Percentiles rank a stretch among this genome's conserved stretches.
phyloP scores from a whole-genome alignment of 1,284 basidiomycete genomes.

The Sporisorium exsertum region DNA sequence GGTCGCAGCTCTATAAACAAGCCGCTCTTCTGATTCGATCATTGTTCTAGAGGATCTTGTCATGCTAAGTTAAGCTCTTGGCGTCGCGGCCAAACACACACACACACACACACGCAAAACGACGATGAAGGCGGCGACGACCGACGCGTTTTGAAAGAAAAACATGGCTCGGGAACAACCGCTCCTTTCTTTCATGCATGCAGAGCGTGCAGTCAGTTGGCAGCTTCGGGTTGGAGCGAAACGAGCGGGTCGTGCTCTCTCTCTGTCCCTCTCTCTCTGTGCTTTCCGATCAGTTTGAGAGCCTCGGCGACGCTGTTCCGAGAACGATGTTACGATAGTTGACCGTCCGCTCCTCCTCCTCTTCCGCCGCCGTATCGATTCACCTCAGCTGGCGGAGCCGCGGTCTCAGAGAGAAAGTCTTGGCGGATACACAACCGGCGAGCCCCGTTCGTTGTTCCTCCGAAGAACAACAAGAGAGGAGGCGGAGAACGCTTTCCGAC shows the following conservation, averaged over 20 bases:
- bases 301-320: background rate
- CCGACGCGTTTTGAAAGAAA: background rate
- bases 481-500: too few relatives aligned
- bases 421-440: background rate
- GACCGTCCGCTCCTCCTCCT: background rate
- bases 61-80: background rate
- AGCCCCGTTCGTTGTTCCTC: background rate
- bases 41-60: background rate
- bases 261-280: too few relatives aligned
- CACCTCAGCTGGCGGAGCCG: background rate
- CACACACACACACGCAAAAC: too few relatives aligned
- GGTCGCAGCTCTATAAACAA: too few relatives aligned
- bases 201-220: background rate
- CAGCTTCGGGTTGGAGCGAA: background rate
- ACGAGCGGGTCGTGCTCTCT: background rate
- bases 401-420: background rate
- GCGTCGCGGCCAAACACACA: background rate
- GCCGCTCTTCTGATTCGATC: too few relatives aligned
- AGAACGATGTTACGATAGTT: background rate
- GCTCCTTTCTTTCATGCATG: conserved; percentile 1
- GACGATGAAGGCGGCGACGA: too few relatives aligned
- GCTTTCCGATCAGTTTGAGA: background rate
- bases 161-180: conserved; percentile 12
- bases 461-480: background rate
- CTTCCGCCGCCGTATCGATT: background rate